These are phyloP conservation scores for Colletotrichum salicis DNA, from an alignment of 2,329 filamentous ascomycete genomes.

Conservation along the genomic window DNA sequence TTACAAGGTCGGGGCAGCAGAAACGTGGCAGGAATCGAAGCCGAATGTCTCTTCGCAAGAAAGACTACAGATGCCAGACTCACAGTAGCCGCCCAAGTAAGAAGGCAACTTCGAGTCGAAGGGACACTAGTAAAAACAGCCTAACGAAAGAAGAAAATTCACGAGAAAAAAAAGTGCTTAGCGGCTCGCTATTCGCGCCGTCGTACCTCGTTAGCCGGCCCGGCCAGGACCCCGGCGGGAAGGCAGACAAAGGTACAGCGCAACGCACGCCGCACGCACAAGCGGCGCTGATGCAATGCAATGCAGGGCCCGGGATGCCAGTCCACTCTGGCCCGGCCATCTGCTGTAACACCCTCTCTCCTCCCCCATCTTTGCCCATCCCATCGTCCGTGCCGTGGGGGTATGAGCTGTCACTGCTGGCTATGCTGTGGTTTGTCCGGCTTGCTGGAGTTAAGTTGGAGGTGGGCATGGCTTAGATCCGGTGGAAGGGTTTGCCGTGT, in stretches of 20 bases:
- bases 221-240: not conserved
- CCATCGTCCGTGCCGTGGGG: slow-evolving; percentile 9
- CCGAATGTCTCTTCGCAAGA: not conserved
- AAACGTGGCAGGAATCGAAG: not conserved
- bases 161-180: not conserved
- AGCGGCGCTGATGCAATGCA: slow-evolving; percentile 31
- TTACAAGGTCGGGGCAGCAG: not conserved
- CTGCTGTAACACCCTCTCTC: not conserved
- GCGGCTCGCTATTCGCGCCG: not conserved
- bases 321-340: not conserved
- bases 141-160: not conserved
- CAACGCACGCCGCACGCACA: not conserved
- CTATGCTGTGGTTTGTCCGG: not conserved
- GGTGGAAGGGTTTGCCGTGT: not conserved
- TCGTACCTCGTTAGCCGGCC: not conserved
- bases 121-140: too few species aligned
- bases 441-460: not conserved
- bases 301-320: slow-evolving; percentile 15
- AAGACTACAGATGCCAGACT: too few species aligned
- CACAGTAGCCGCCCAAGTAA: not conserved
- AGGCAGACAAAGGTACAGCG: not conserved
- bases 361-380: too few species aligned
- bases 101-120: not conserved
- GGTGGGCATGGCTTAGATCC: not conserved
- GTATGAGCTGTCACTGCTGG: not conserved